Evolutionary conservation across 1,139 yeast species (phyloP), one percentile per base, ranked within the genome.

Genomic region (Yamadazyma friedrichii): DNA sequence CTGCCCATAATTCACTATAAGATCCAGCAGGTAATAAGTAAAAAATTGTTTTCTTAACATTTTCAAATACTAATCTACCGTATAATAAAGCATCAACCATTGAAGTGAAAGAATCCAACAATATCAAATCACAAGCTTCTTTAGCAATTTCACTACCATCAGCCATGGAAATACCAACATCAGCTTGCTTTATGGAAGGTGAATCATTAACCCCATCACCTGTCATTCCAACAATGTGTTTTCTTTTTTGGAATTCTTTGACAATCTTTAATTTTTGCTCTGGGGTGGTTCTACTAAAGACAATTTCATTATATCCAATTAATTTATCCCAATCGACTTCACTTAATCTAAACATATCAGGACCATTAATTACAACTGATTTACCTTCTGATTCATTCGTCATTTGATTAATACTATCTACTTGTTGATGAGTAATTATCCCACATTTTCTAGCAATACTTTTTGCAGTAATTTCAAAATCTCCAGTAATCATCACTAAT

Each of bases 161-260:
- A 6, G 64, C 66, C 62, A 76, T 64, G 2, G 80, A 74, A 44
- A 77, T 72, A 32, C 82, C 82, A 41, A 76, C 67, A 53, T 75
- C 78, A 2, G 80, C 77, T 46, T 70, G 74, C 48, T 67, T 71
- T 46, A 74, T 61, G 0, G 80, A 70, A 6, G 80, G 80, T 0
- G 79, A 75, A 55, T 75, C 80, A 48, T 75, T 75, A 35, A 75
- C 73, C 46, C 80, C 80, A 53, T 74, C 80, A 24, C 80, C 80
- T 30, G 77, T 70, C 75, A 75, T 72, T 9, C 74, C 80, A 36
- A 74, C 75, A 34, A 71, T 53, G 42, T 68, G 66, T n/a, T 62
- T 60, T 40, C 74, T 57, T 16, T 61, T 60, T 50, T 76, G 78
- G 43, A 74, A 74, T 48, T 73, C 72, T 46, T 71, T 67, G 28